Evolutionary conservation across 202 grass and related monocot species (phyloP), one percentile per base, ranked within the genome.

Genomic region (Zizania palustris): DNA sequence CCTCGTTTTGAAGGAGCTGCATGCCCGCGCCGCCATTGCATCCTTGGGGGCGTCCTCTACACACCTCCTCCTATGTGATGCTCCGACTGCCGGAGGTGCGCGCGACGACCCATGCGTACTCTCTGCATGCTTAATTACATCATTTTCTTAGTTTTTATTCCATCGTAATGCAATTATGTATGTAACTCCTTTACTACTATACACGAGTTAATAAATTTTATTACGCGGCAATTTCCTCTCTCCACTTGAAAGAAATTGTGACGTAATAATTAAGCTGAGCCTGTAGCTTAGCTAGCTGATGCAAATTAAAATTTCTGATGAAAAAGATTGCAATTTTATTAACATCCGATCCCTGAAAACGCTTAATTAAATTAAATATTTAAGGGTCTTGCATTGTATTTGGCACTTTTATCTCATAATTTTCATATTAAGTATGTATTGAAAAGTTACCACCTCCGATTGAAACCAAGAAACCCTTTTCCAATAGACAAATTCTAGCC

Each of bases 71-170:
- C 41, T 67, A 79, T 20, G 68, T 66, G 68, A 79, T 85, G 75
- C 68, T 58, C 33, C 75, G 41, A 60, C 68, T 51, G 51, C 60
- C 49, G 75, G 75, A 74, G 75, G 75, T 73, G 73, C 58, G 61
- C 61, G 41, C 45, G 35, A 67, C 37, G 19, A 80, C 38, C 21
- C 59, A 37, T 51, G 66, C 51, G n/a, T 71, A 39, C 11, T 54
- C 28, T 51, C 16, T 14, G 59, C 9, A 18, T 38, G n/a, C 12
- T 45, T 60, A 5, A 5, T 54, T 63, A 44, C 7, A 22, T 42
- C 36, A 0, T 33, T 22, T 38, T 56, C 3, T 22, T 61, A 5
- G 33, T 6, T 65, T 54, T 16, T 42, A 4, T 11, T 14, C 28
- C 28, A 28, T 28, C 28, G 28, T 28, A 18, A 53, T 38, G 28